Percentiles rank a stretch among this genome's conserved stretches.
Evolutionary conservation across 2,329 filamentous ascomycete genomes (phyloP).

Genomic region (Calonectria honghensis): DNA sequence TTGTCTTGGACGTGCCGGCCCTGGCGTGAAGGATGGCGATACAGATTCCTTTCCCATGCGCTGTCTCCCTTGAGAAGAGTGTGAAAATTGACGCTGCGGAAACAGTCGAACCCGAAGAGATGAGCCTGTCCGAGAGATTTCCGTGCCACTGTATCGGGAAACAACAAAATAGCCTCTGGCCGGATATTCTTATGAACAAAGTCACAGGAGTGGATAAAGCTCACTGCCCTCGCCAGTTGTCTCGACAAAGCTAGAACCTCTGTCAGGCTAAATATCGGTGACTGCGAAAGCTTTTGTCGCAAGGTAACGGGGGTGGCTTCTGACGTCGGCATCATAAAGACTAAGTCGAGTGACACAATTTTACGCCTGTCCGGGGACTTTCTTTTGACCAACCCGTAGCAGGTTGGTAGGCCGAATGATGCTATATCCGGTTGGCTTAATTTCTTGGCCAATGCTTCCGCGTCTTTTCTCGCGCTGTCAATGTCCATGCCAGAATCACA

Average conservation of each 20-base stretch:
- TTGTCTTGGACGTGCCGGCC: constrained; percentile 60
- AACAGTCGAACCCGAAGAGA: constrained; percentile 43
- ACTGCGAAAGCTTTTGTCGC: constrained; percentile 22
- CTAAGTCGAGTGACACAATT: constrained; percentile 37
- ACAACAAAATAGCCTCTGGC: constrained; percentile 63
- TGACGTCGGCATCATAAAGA: constrained; percentile 30
- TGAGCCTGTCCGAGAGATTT: not conserved
- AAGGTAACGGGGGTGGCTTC: constrained; percentile 3
- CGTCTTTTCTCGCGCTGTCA: constrained; percentile 30
- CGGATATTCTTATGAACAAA: constrained; percentile 69
- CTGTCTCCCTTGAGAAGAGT: constrained; percentile 51
- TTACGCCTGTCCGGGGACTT: constrained; percentile 14
- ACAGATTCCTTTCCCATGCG: constrained; percentile 64
- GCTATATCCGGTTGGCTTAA: constrained; percentile 6
- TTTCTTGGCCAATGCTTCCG: constrained; percentile 37
- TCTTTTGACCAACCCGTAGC: constrained; percentile 54
- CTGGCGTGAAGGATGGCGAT: constrained; percentile 70
- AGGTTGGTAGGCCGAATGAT: constrained; percentile 54
- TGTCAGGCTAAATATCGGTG: constrained; percentile 53
- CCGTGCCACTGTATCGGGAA: constrained; percentile 43
- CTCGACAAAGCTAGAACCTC: constrained; percentile 45
- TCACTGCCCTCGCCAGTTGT: constrained; percentile 45
- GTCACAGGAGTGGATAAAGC: constrained; percentile 65
- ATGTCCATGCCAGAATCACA: constrained; percentile 46
- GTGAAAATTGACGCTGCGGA: constrained; percentile 40